Evolutionary conservation across 768 basidiomycete species (phyloP), one percentile per base, ranked within the genome.

Genomic region (Lactarius quietus): DNA sequence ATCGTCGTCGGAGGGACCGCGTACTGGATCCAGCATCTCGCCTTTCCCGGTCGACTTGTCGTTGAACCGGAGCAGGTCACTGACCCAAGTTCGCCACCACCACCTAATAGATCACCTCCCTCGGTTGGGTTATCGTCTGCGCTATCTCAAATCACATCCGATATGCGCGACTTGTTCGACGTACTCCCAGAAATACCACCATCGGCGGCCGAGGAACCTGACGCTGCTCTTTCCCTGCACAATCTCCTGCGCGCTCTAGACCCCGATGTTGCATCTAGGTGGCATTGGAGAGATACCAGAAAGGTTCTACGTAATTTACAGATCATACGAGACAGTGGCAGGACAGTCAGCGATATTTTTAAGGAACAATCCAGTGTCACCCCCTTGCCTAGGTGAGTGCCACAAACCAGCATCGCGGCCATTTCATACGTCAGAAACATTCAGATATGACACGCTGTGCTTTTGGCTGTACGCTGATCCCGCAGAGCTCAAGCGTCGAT

Each of bases 261-360:
- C 71, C 86, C 86, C 0, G 69, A 73, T 0, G 85, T 93, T 53
- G 92, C 90, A 0, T 81, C 81, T 35, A 80, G 95, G 67, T 98
- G 96, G 96, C 97, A 99, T 73, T 98, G 96, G 96, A 83, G 81
- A 68, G 97, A 99, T 70, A 88, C 93, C 0, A 81, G 96, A 36
- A 99, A 98, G 75, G 91, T 98, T 7, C 75, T 92, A 14, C 82
- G 95, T 41, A 92, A 84, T 69, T 75, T 99, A 9, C 80, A 83
- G 51, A 86, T 97, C 33, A 86, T 94, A 63, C 88, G 86, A 76
- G 86, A 92, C 62, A 83, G 82, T 0, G 84, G 87, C 6, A 80
- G 79, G 55, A 80, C 76, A 54, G 80, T 89, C 1, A 93, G 90
- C 69, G 87, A 90, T 59, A 82, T 92, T 15, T 81, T 89, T 61